Base-by-base conservation (phyloP, 495 filamentous ascomycete genomes). In the Umbilicaria muhlenbergii region DNA sequence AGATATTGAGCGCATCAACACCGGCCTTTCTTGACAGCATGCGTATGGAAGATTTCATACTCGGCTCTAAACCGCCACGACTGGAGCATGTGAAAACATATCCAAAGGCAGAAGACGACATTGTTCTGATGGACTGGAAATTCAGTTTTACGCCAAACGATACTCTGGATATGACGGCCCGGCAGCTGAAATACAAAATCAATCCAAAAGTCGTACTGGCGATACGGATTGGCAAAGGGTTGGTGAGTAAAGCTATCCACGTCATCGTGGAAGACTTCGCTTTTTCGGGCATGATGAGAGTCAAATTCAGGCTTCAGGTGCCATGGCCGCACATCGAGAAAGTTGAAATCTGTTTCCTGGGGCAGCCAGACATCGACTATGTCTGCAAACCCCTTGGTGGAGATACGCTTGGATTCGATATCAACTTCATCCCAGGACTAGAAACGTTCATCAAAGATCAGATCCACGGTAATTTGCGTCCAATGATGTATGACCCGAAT, bases 111-210 rank as follows among this genome's bases (percentile, higher is more conserved):
- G 84, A 94, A 37, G 86, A 94, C 38, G 89, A 99, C 53, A 81
- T 81, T 43, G 83, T 99, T 35, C 73, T 96, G 43, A 99, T 96
- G 92, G 91, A 99, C 57, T 99, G 91, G 91, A 88, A 93, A 51
- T 96, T 99, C 63, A 95, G 88, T 65, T 99, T 99, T 62, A 96
- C 83, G 0, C 91, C 91, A 8, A 95, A 89, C 51, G 91, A 99
- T 59, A 81, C 71, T 10, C 76, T 81, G 46, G 91, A 99, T 62
- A 70, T 99, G 70, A 99, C 91, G 5, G 67, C 77, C 16, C 78
- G 81, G 36, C 91, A 99, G 55, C 58, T 92, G 50, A 91, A 86
- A 65, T 83, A 89, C 62, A 95, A 92, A 65, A 71, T 95, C 58
- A 95, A 99, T 58, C 91, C 91, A 49, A 99, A 96, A 64, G 72